Evolutionary conservation across 2,329 filamentous ascomycete genomes (phyloP).

Genomic region (Paramyrothecium roridum): DNA sequence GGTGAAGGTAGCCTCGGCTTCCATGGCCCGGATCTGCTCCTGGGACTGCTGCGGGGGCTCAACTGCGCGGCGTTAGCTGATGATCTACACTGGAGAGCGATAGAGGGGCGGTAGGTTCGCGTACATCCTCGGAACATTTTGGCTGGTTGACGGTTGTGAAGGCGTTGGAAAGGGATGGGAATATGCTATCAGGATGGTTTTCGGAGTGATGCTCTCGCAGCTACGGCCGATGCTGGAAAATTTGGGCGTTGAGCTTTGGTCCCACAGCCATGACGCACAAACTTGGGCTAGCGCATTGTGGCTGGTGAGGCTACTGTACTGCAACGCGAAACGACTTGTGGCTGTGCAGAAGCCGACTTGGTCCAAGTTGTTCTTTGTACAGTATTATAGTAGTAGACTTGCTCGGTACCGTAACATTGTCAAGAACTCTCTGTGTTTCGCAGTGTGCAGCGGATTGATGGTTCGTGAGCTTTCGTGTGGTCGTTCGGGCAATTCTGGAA

Average conservation of each 20-base stretch:
- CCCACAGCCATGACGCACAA: neutral
- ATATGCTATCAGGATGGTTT: neutral
- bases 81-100: neutral
- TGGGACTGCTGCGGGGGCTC: slow-evolving; percentile 66
- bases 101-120: slow-evolving; percentile 19
- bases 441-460: too few species aligned
- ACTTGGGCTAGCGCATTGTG: neutral
- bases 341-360: too few species aligned
- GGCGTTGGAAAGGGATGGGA: neutral
- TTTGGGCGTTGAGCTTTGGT: neutral
- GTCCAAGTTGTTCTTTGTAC: too few species aligned
- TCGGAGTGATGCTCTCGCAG: slow-evolving; percentile 21
- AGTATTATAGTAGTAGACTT: too few species aligned
- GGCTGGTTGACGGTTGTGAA: slow-evolving; percentile 7
- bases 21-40: slow-evolving; percentile 67
- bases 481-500: too few species aligned
- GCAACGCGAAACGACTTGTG: neutral
- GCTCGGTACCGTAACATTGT: too few species aligned
- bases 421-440: too few species aligned
- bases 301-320: neutral
- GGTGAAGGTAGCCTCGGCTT: slow-evolving; percentile 64
- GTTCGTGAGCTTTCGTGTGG: too few species aligned
- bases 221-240: slow-evolving; percentile 1
- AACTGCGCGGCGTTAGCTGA: slow-evolving; percentile 39
- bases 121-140: slow-evolving; percentile 64